Evolutionary conservation across 2,329 filamentous ascomycete genomes (phyloP).

Genomic region (Zelopaecilomyces penicillatus): DNA sequence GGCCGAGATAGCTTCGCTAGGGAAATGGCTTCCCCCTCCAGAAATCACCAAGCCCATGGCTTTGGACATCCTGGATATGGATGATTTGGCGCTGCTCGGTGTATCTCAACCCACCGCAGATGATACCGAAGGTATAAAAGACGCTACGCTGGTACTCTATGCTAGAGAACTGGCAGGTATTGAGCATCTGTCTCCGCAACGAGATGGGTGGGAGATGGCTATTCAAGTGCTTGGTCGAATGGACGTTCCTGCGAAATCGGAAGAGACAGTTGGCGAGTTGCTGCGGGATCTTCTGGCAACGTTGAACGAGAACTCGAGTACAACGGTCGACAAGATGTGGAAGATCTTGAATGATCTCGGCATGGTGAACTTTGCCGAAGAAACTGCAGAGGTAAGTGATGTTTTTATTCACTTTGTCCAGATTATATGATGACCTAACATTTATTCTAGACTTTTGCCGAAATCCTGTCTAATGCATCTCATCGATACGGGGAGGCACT

Average conservation of each 20-base stretch:
- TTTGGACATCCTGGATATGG: slow-evolving; percentile 65
- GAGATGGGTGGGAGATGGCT: slow-evolving; percentile 83
- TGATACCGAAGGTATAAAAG: slow-evolving; percentile 60
- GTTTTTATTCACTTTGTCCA: not conserved
- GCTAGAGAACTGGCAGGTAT: slow-evolving; percentile 57
- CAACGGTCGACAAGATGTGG: slow-evolving; percentile 75
- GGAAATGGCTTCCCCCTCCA: slow-evolving; percentile 63
- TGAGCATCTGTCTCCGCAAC: slow-evolving; percentile 37
- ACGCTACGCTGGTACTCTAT: slow-evolving; percentile 70
- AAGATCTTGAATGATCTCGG: slow-evolving; percentile 68
- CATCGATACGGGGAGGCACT: slow-evolving; percentile 78
- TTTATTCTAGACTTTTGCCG: slow-evolving; percentile 63
- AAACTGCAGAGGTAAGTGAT: slow-evolving; percentile 66
- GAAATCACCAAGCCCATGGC: slow-evolving; percentile 35
- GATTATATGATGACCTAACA: slow-evolving; percentile 16
- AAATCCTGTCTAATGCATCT: slow-evolving; percentile 62
- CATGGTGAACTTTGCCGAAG: slow-evolving; percentile 69
- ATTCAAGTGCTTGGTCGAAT: slow-evolving; percentile 76
- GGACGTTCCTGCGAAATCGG: slow-evolving; percentile 62
- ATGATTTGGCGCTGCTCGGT: slow-evolving; percentile 77
- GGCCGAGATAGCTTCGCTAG: slow-evolving; percentile 75
- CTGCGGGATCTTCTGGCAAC: slow-evolving; percentile 56
- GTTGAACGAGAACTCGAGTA: slow-evolving; percentile 56
- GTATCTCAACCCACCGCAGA: slow-evolving; percentile 51
- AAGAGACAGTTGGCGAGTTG: slow-evolving; percentile 65